These are phyloP conservation scores for Penicillium sp. DNA, from an alignment of 2,329 filamentous ascomycete species.

Conservation along the genomic window DNA sequence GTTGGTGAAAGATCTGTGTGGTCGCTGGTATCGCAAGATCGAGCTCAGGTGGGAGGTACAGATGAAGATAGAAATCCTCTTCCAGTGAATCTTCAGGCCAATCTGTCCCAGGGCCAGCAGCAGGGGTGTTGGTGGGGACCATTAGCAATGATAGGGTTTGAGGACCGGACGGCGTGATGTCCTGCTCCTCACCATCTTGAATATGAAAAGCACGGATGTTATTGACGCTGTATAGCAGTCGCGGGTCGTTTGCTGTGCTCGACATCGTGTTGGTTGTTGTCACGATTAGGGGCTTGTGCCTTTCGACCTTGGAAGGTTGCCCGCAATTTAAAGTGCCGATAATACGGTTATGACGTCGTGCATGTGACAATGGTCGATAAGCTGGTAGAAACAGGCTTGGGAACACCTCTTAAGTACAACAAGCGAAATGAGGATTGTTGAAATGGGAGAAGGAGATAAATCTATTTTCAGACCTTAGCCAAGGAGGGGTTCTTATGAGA, in stretches of 20 bases:
- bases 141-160: conserved; percentile 92
- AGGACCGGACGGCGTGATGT: conserved; percentile 78
- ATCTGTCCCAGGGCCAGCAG: conserved; percentile 56
- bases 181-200: conserved; percentile 77
- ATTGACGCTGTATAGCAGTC: conserved; percentile 54
- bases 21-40: conserved; percentile 91
- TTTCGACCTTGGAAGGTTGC: not conserved
- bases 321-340: conserved; percentile 12
- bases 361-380: not conserved
- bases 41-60: conserved; percentile 90
- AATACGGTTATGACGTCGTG: conserved; percentile 22
- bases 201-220: conserved; percentile 91
- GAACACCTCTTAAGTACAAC: not conserved
- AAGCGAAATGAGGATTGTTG: not conserved
- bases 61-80: conserved; percentile 95
- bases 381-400: not conserved
- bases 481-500: conserved; percentile 19
- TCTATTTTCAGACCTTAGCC: not conserved
- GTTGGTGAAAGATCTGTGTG: conserved; percentile 96
- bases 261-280: conserved; percentile 21
- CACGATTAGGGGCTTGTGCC: not conserved
- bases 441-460: not conserved
- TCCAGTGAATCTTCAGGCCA: conserved; percentile 65
- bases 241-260: conserved; percentile 33
- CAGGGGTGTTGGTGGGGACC: conserved; percentile 78